Percentiles rank a stretch among this genome's conserved stretches.
Evolutionary conservation across 2,329 filamentous ascomycete species (phyloP).

Genomic region (Fusarium sp.): DNA sequence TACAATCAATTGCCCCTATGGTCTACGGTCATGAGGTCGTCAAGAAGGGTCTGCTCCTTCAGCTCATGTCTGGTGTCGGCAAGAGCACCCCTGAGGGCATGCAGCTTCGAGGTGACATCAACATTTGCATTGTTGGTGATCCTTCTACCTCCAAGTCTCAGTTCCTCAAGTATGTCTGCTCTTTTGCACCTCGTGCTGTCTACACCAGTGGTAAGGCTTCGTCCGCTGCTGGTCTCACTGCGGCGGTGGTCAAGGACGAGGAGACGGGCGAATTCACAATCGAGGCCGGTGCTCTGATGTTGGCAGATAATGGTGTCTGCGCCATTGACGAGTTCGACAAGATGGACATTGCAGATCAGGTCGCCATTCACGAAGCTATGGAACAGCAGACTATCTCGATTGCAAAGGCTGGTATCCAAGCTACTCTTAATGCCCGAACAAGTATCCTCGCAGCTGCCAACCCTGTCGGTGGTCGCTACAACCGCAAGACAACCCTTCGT

Average conservation of each 20-base stretch:
- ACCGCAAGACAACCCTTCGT: conserved; percentile 92
- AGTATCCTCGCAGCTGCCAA: conserved; percentile 97
- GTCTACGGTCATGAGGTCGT: conserved; percentile 98
- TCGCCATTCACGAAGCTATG: conserved; percentile 99
- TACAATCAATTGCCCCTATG: conserved; percentile 95
- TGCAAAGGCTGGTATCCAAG: conserved; percentile 97
- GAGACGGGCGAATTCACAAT: conserved; percentile 99
- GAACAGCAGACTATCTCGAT: conserved; percentile 99
- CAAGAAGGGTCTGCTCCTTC: conserved; percentile 95
- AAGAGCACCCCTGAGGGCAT: conserved; percentile 95
- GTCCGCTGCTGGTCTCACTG: conserved; percentile 96
- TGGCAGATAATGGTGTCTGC: conserved; percentile 97
- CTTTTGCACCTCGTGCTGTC: conserved; percentile 94
- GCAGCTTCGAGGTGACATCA: conserved; percentile 96
- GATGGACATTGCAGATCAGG: conserved; percentile 98
- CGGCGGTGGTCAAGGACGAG: conserved; percentile 96
- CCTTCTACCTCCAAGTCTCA: conserved; percentile 98
- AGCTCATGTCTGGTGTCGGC: conserved; percentile 95
- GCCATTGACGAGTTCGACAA: conserved; percentile 99
- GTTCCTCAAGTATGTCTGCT: conserved; percentile 98
- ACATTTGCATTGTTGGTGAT: conserved; percentile 98
- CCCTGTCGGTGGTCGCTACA: conserved; percentile 95
- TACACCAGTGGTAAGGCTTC: conserved; percentile 99
- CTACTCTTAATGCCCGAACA: conserved; percentile 94
- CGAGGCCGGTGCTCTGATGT: conserved; percentile 96